Percentiles rank a stretch among this genome's conserved stretches.
phyloP scores from a whole-genome alignment of 2,329 filamentous ascomycete genomes.

The Monosporascus cannonballus region DNA sequence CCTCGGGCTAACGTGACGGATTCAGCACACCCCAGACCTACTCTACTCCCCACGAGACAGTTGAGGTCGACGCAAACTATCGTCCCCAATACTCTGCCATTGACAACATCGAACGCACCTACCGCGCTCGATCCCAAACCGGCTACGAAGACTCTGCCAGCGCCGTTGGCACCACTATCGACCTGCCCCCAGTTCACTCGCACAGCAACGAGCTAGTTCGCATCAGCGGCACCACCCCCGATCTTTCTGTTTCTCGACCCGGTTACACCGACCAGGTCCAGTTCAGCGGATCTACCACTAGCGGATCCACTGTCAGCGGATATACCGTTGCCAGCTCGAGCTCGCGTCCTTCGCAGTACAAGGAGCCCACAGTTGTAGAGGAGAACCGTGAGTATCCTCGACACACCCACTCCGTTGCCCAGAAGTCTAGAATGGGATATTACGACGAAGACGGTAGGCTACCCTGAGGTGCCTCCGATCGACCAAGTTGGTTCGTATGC shows the following conservation, averaged over 20 bases:
- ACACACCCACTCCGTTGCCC: conserved; percentile 31
- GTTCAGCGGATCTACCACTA: conserved; percentile 54
- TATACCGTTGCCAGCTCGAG: conserved; percentile 47
- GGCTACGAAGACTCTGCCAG: conserved; percentile 31
- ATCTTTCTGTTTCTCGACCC: conserved; percentile 24
- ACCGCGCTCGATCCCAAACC: conserved; percentile 55
- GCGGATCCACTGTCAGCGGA: conserved; percentile 38
- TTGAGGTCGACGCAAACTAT: conserved; percentile 57
- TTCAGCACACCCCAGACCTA: conserved; percentile 20
- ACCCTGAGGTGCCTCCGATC: too few species aligned
- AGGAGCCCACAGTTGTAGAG: conserved; percentile 55
- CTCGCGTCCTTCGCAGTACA: conserved; percentile 42
- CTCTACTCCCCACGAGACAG: conserved; percentile 54
- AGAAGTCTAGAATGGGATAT: conserved; percentile 57
- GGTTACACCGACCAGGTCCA: conserved; percentile 39
- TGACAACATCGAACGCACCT: conserved; percentile 61
- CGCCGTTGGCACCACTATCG: conserved; percentile 20
- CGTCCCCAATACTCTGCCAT: conserved; percentile 44
- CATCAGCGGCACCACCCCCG: conserved; percentile 31
- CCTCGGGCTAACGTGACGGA: conserved; percentile 9
- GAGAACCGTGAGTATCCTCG: conserved; percentile 57
- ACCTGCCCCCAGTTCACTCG: conserved; percentile 24
- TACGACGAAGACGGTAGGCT: conserved; percentile 56
- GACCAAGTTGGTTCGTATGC: too few species aligned
- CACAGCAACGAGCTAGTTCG: conserved; percentile 29